phyloP scores from a whole-genome alignment of 2,329 filamentous ascomycete species.

The Raffaelea ambrosiae region DNA sequence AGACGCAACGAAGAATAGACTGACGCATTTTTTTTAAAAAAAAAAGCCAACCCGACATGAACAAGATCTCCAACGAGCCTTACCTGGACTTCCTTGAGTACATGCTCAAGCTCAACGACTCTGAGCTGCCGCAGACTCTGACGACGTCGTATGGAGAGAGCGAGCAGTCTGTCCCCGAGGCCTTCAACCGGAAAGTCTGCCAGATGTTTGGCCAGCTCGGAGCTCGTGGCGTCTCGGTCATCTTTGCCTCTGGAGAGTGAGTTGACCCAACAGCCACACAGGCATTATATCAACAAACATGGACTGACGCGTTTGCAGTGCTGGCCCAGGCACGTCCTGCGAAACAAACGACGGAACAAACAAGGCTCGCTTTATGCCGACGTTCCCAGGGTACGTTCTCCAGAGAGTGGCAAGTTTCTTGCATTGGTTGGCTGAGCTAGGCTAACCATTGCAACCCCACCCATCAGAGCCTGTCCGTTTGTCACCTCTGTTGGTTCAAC shows the following conservation, averaged over 20 bases:
- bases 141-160: slow-evolving; percentile 52
- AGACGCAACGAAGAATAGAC: not conserved
- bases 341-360: slow-evolving; percentile 50
- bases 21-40: not conserved
- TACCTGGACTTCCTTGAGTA: slow-evolving; percentile 46
- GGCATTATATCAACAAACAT: not conserved
- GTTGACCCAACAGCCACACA: too few species aligned
- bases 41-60: not conserved
- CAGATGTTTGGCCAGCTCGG: slow-evolving; percentile 43
- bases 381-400: slow-evolving; percentile 44
- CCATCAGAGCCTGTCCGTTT: slow-evolving; percentile 47
- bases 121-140: slow-evolving; percentile 45
- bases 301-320: not conserved
- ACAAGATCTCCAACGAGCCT: slow-evolving; percentile 39
- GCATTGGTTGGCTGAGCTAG: too few species aligned
- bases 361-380: slow-evolving; percentile 46
- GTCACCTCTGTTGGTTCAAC: slow-evolving; percentile 59
- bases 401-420: too few species aligned
- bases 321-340: slow-evolving; percentile 38
- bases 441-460: not conserved
- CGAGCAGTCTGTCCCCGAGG: slow-evolving; percentile 41
- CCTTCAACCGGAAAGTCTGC: slow-evolving; percentile 45
- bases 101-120: slow-evolving; percentile 33
- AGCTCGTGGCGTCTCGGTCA: slow-evolving; percentile 40
- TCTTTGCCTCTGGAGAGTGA: slow-evolving; percentile 41